phyloP scores from a whole-genome alignment of 1,284 basidiomycete species.

The Melampsora larici-populina region DNA sequence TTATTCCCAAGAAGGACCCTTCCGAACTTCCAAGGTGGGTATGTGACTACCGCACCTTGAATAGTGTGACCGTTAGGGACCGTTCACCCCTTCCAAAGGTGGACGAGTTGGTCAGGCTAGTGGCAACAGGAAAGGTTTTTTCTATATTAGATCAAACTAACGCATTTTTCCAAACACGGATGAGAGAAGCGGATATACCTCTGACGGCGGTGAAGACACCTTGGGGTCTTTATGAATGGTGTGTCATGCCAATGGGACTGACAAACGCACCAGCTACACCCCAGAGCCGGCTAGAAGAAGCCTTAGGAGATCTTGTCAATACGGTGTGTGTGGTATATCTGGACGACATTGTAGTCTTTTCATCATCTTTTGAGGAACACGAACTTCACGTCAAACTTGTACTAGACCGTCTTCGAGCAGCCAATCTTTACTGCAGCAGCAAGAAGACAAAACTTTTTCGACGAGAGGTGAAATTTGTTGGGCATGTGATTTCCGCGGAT shows the following conservation, averaged over 20 bases:
- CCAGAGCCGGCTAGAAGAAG: slow-evolving; percentile 41
- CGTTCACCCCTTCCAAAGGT: no score
- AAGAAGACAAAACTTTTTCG: slow-evolving; percentile 48
- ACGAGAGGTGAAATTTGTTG: slow-evolving; percentile 52
- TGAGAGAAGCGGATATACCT: slow-evolving; percentile 55
- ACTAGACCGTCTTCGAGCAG: not conserved
- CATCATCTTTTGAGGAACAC: not conserved
- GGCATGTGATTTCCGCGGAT: slow-evolving; percentile 52
- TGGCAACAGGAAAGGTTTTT: slow-evolving; percentile 49
- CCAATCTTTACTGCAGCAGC: slow-evolving; percentile 17
- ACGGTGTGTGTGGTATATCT: slow-evolving; percentile 49
- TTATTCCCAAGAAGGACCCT: no score
- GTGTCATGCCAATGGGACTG: no score
- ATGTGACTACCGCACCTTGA: no score
- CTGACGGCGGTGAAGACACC: no score
- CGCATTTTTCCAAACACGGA: slow-evolving; percentile 56
- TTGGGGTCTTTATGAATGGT: slow-evolving; percentile 55
- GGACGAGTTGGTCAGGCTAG: slow-evolving; percentile 23
- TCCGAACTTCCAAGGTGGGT: no score
- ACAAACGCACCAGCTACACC: slow-evolving; percentile 50
- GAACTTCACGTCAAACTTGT: not conserved
- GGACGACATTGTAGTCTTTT: slow-evolving; percentile 18
- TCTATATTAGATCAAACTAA: slow-evolving; percentile 58
- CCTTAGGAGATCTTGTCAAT: slow-evolving; percentile 49
- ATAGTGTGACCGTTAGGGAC: no score